Evolutionary conservation across 805 yeast species (phyloP), one percentile per base, ranked within the genome.

Genomic region (Lipomyces anomalus): DNA sequence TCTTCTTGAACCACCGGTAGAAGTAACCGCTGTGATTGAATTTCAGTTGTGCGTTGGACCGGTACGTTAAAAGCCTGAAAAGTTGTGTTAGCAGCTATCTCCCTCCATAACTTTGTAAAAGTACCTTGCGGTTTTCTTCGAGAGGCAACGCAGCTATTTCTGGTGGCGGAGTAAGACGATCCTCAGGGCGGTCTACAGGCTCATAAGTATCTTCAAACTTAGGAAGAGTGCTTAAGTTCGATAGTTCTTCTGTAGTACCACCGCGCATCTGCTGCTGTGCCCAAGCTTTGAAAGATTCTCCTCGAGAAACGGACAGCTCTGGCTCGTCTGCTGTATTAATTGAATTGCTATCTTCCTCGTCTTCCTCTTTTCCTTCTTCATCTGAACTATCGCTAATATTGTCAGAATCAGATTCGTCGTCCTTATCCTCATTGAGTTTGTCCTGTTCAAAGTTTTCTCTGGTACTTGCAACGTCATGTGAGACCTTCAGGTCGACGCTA

Each of bases 1-100:
- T 92, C 99, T 63, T 87, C 95, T 4, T 82, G 82, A 52, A 77
- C 84, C 0, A 92, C 97, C 0, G 99, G 99, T 17, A 92, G 68
- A 42, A 79, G 74, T 66, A 79, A 69, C 52, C 98, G 71, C 26
- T 72, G 72, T 18, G 69, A 61, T 60, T 87, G 95, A 20, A 90
- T 76, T 22, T 75, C 81, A 0, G 37, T 21, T 17, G 22, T 17
- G 13, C 54, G 48, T 6, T 40, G 20, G 2, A 50, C 44, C 3
- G 38, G 69, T 6, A 88, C 90, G 49, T 67, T 84, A 45, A 74
- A 75, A 0, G 90, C 80, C 49, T 79, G 74, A n/a, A n/a, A n/a
- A n/a, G n/a, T n/a, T n/a, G n/a, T n/a, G n/a, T n/a, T n/a, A n/a
- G n/a, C n/a, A n/a, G n/a, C n/a, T n/a, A n/a, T n/a, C n/a, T n/a